A percentile compares a stretch with the other conserved stretches of the same genome.
Evolutionary conservation across 257 asterid species (phyloP).

Genomic region (Primulina tabacum): DNA sequence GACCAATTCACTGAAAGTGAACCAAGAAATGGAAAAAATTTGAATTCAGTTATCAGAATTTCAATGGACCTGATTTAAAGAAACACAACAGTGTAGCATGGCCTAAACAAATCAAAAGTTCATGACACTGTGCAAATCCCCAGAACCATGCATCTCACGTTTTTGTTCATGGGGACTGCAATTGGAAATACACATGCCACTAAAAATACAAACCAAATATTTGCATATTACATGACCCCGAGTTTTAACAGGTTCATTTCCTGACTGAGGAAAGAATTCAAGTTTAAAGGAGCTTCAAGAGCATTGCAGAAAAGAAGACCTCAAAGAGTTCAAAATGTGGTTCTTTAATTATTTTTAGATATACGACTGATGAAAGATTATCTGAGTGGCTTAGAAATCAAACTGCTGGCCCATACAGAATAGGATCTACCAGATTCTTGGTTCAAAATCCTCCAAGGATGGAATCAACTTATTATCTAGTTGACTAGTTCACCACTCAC

Average conservation of each 20-base stretch:
- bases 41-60: slow-evolving; percentile 15
- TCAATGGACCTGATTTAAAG: slow-evolving; percentile 8
- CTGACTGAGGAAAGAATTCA: not conserved
- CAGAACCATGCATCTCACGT: slow-evolving; percentile 8
- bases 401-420: not conserved
- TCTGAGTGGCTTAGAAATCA: not conserved
- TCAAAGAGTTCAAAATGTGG: not conserved
- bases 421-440: not conserved
- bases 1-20: slow-evolving; percentile 62
- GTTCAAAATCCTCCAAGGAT: not conserved
- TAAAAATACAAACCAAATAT: not conserved
- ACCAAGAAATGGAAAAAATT: slow-evolving; percentile 19
- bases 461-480: not conserved
- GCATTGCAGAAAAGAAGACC: not conserved
- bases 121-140: not conserved
- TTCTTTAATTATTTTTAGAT: not conserved
- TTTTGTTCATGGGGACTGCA: slow-evolving; percentile 6
- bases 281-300: slow-evolving; percentile 11
- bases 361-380: not conserved
- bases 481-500: not conserved
- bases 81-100: not conserved
- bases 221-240: not conserved
- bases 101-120: not conserved
- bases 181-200: not conserved
- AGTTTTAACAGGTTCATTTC: not conserved